These are phyloP conservation scores for Salix arbutifolia DNA, from an alignment of 345 rosid species.

Conservation along the genomic window DNA sequence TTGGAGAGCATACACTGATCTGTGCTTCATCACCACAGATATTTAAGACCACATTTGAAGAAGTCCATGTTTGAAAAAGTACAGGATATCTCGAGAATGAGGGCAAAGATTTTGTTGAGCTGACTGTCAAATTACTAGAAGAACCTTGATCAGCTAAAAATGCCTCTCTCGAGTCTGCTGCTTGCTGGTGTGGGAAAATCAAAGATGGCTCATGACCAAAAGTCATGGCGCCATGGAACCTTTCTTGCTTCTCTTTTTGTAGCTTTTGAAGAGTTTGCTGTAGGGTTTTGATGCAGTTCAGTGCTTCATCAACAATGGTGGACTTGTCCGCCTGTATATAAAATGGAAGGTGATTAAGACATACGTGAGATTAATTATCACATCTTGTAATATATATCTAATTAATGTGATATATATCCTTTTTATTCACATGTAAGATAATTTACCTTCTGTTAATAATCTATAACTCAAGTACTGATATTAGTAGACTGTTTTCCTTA, in stretches of 20 bases:
- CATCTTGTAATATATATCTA: no score
- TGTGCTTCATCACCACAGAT: constrained; percentile 58
- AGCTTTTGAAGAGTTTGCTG: constrained; percentile 38
- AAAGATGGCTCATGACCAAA: not conserved
- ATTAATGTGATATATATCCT: no score
- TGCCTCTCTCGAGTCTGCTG: constrained; percentile 41
- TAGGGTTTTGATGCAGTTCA: constrained; percentile 41
- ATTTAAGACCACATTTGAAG: constrained; percentile 56
- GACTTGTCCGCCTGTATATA: constrained; percentile 49
- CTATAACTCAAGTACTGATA: no score
- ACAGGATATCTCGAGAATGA: constrained; percentile 25
- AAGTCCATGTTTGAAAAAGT: constrained; percentile 52
- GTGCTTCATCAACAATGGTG: constrained; percentile 51
- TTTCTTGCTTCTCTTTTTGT: constrained; percentile 35
- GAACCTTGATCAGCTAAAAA: constrained; percentile 43
- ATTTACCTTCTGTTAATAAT: no score
- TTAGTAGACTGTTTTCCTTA: no score
- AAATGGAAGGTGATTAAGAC: not conserved
- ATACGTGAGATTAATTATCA: not conserved
- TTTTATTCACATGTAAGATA: no score
- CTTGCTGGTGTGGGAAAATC: not conserved
- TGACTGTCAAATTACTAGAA: not conserved
- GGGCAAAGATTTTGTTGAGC: constrained; percentile 15
- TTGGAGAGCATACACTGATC: constrained; percentile 46
- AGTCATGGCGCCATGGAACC: constrained; percentile 8